Base-by-base conservation (phyloP, 2,329 filamentous ascomycete genomes). In the Stemphylium vesicarium region DNA sequence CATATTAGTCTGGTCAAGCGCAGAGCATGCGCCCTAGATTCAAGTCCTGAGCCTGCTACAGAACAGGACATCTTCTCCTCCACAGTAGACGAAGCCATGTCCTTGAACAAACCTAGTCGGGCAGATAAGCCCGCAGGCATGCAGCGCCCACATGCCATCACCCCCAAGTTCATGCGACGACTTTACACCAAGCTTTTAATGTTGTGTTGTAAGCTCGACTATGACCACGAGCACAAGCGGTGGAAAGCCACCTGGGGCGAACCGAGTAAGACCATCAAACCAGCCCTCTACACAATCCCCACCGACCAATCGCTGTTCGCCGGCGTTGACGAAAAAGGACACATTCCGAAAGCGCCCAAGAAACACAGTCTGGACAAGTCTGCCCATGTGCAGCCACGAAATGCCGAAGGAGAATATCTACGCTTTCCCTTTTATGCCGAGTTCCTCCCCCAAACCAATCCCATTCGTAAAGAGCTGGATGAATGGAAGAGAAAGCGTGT, bases 81-180 rank as follows among this genome's bases (percentile, higher is more conserved):
- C 4, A 39, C 59, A 4, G 36, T 71, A 12, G 39, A 66, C 3
- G 57, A 53, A 20, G 64, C 50, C 10, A 53, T 76, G 4, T 57
- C 59, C 4, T 22, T 70, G 43, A 54, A 68, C 44, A 73, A 68
- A 47, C 70, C 61, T 4, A 69, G 56, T 54, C 64, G 63, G 22
- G 69, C 64, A 51, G 56, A 71, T 38, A 60, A 40, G 36, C 67
- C 64, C 1, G 56, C 56, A 22, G 68, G 65, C 38, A 53, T 59
- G 18, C 41, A 66, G 4, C 57, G 66, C 2, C 73, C 72, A 1
- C 76, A 78, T 48, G 56, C 44, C n/a, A 69, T 82, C 31, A 81
- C 74, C 2, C 56, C 68, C 10, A 74, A 78, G 9, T 77, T 74
- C 51, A 82, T 83, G 81, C 70, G 70, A 47, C 72, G 79, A 29